phyloP scores from a whole-genome alignment of 192 early-diverging fungal genomes.

The Phlyctochytrium bullatum region DNA sequence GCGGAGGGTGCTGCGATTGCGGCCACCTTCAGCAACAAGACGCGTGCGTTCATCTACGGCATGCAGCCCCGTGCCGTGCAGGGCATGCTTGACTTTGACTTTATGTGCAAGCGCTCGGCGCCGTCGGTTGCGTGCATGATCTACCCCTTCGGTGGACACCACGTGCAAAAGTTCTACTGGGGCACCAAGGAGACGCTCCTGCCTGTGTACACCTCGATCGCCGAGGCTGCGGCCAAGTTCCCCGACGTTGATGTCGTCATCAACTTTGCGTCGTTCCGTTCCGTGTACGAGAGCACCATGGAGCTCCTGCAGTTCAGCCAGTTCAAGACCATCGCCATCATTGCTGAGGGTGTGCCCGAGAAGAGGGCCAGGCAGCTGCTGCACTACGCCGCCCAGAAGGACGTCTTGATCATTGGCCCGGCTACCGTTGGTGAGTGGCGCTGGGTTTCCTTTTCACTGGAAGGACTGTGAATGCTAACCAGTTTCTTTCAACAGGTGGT shows the following conservation, averaged over 20 bases:
- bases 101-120: slow-evolving; percentile 88
- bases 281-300: slow-evolving; percentile 86
- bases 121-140: slow-evolving; percentile 99
- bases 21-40: slow-evolving; percentile 58
- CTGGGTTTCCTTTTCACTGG: too few relatives aligned
- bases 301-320: slow-evolving; percentile 83
- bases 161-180: slow-evolving; percentile 99
- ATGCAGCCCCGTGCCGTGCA: slow-evolving; percentile 99
- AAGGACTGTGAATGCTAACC: too few relatives aligned
- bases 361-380: slow-evolving; percentile 90
- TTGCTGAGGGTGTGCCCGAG: slow-evolving; percentile 99
- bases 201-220: slow-evolving; percentile 85
- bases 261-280: slow-evolving; percentile 98
- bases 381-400: slow-evolving; percentile 71
- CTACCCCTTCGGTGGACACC: slow-evolving; percentile 97
- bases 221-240: slow-evolving; percentile 80
- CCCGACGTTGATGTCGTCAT: slow-evolving; percentile 92
- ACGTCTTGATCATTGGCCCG: slow-evolving; percentile 91
- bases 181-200: slow-evolving; percentile 96
- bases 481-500: slow-evolving; percentile 57
- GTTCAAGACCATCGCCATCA: slow-evolving; percentile 94
- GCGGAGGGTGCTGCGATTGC: slow-evolving; percentile 26
- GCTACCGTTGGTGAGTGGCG: slow-evolving; percentile 79
- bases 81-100: slow-evolving; percentile 99
- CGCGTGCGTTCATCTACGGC: slow-evolving; percentile 93